Conservation (phyloP, 1,139 yeast species). For the Protomyces inouyei region DNA sequence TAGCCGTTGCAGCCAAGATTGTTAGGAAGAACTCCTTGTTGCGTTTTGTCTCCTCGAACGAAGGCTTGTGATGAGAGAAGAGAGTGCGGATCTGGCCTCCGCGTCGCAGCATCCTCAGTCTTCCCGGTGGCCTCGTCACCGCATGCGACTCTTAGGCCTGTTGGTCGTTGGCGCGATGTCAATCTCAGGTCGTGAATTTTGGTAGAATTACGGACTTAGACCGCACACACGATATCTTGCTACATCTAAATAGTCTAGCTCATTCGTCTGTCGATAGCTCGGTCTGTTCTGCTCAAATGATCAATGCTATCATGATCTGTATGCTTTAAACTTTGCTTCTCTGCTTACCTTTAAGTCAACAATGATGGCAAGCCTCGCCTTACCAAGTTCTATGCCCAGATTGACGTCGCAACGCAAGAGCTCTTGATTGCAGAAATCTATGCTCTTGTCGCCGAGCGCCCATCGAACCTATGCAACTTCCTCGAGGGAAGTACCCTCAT, state of each 20-base stretch:
- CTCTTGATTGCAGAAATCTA: slow-evolving; percentile 69
- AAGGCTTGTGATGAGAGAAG: slow-evolving; percentile 24
- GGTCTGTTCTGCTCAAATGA: slow-evolving; percentile 47
- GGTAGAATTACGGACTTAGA: too few species aligned
- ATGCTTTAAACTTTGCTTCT: slow-evolving; percentile 36
- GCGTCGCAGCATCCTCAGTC: not conserved
- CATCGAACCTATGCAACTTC: slow-evolving; percentile 72
- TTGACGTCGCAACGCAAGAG: slow-evolving; percentile 66
- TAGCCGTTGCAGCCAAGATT: slow-evolving; percentile 59
- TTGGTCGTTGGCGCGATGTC: too few species aligned
- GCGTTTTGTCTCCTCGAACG: slow-evolving; percentile 14
- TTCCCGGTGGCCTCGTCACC: not conserved
- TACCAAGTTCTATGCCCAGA: slow-evolving; percentile 87
- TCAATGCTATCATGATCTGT: slow-evolving; percentile 85
- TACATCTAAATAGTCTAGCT: too few species aligned
- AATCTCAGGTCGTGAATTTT: too few species aligned
- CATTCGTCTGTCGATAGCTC: too few species aligned
- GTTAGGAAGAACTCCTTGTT: slow-evolving; percentile 51
- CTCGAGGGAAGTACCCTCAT: slow-evolving; percentile 47
- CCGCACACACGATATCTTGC: too few species aligned
- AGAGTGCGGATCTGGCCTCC: slow-evolving; percentile 6
- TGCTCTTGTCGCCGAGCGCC: slow-evolving; percentile 61
- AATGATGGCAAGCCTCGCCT: slow-evolving; percentile 89
- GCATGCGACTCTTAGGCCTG: not conserved
- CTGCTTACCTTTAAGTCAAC: slow-evolving; percentile 52